These are phyloP conservation scores for Chrysosporium queenslandicum DNA, from an alignment of 2,329 filamentous ascomycete genomes.

Conservation along the genomic window DNA sequence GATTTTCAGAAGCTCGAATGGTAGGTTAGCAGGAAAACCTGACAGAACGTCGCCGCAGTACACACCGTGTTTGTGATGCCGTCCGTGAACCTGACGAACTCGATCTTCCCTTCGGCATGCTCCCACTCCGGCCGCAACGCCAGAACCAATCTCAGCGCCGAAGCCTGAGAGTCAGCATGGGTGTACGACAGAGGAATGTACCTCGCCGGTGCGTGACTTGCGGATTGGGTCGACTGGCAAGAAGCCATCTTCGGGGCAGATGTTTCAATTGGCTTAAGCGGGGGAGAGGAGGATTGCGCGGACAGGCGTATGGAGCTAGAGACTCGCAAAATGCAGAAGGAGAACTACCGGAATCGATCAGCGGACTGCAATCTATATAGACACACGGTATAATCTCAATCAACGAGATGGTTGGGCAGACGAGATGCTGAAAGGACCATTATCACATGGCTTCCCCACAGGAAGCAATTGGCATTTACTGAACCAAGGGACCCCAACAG, in stretches of 20 bases:
- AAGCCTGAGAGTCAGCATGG: conserved; percentile 62
- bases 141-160: conserved; percentile 68
- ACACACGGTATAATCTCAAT: not conserved
- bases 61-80: conserved; percentile 89
- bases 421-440: not conserved
- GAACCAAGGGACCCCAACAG: not conserved
- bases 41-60: conserved; percentile 17
- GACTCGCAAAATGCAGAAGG: not conserved
- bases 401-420: not conserved
- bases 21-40: conserved; percentile 4
- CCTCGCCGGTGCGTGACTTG: conserved; percentile 23
- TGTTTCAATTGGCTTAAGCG: too few relatives aligned
- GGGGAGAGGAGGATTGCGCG: not conserved
- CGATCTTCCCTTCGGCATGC: conserved; percentile 59
- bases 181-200: conserved; percentile 71
- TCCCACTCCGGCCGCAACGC: conserved; percentile 77
- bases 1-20: conserved; percentile 41
- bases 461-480: not conserved
- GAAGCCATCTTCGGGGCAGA: conserved; percentile 1
- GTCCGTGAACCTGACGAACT: conserved; percentile 87
- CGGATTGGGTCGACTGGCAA: conserved; percentile 11
- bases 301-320: not conserved
- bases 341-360: not conserved
- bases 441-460: conserved; percentile 6
- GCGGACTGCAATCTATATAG: not conserved